These are phyloP conservation scores for Dissophora ornata DNA, from an alignment of 192 early-diverging fungal genomes.

Conservation along the genomic window DNA sequence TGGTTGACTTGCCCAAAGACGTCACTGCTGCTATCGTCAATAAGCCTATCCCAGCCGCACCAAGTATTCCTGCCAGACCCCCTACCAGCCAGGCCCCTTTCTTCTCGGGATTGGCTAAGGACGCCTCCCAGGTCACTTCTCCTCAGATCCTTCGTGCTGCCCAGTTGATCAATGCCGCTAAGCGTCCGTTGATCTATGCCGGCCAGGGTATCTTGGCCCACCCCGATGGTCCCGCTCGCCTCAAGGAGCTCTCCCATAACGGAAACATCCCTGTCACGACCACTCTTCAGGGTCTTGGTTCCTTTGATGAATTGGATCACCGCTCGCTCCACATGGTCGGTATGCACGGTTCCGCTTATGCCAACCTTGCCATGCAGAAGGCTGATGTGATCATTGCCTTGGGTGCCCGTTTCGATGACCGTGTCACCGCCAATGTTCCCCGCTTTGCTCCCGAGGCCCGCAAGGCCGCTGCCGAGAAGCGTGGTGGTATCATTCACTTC, in stretches of 20 bases:
- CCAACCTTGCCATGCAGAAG: constrained; percentile 97
- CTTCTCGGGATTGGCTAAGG: constrained; percentile 46
- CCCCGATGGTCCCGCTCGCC: constrained; percentile 82
- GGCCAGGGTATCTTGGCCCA: constrained; percentile 90
- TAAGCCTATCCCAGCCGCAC: constrained; percentile 81
- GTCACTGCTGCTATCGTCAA: constrained; percentile 91
- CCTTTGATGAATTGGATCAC: constrained; percentile 92
- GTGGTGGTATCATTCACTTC: constrained; percentile 98
- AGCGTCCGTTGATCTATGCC: constrained; percentile 94
- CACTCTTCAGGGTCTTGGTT: constrained; percentile 93
- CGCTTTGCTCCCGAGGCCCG: constrained; percentile 94
- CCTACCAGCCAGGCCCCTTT: constrained; percentile 58
- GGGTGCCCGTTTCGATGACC: constrained; percentile 98
- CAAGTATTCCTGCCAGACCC: constrained; percentile 80
- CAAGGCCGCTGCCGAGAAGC: constrained; percentile 85
- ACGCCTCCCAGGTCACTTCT: constrained; percentile 61
- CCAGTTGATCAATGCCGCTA: constrained; percentile 86
- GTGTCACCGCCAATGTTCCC: constrained; percentile 86
- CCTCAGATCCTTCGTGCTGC: constrained; percentile 74
- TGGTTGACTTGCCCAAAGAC: constrained; percentile 98
- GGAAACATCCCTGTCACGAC: constrained; percentile 98
- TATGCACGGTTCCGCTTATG: constrained; percentile 98
- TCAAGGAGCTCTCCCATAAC: constrained; percentile 85
- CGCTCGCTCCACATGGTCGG: constrained; percentile 97
- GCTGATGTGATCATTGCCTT: constrained; percentile 95